phyloP scores from a whole-genome alignment of 148 eudicot species.

The Heliosperma pusillum region DNA sequence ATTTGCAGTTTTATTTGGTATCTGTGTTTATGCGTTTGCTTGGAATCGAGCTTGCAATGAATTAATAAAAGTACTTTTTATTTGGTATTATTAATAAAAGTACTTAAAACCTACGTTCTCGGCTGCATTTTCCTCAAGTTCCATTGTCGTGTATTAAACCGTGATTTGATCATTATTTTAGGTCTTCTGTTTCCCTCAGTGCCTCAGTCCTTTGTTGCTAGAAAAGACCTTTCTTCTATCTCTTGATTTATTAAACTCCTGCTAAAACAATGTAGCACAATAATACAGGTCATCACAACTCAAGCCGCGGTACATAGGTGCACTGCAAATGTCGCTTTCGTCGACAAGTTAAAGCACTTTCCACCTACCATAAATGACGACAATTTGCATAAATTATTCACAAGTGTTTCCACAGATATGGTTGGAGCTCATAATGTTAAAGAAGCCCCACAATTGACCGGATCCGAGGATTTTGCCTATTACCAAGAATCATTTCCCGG shows the following conservation, averaged over 20 bases:
- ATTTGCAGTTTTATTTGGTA: background rate
- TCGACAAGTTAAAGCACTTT: constrained; percentile 24
- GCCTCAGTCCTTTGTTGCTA: too few relatives aligned
- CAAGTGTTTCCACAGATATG: constrained; percentile 54
- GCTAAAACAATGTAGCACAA: background rate
- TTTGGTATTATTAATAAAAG: too few relatives aligned
- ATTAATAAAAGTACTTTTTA: too few relatives aligned
- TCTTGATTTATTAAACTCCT: background rate
- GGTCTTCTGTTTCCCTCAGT: too few relatives aligned
- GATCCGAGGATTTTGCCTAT: constrained; percentile 82
- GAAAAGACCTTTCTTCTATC: background rate
- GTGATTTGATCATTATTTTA: too few relatives aligned
- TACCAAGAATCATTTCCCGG: constrained; percentile 81
- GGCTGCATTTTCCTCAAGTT: too few relatives aligned
- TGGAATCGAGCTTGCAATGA: background rate
- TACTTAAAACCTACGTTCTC: too few relatives aligned
- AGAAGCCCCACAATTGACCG: constrained; percentile 71
- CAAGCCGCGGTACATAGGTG: constrained; percentile 95
- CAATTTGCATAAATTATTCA: constrained; percentile 55
- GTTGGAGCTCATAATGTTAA: constrained; percentile 51
- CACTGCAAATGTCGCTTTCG: constrained; percentile 72
- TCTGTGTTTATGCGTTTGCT: background rate
- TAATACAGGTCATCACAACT: constrained; percentile 60
- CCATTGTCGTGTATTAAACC: too few relatives aligned
- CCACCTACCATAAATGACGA: constrained; percentile 69